Evolutionary conservation across 345 rosid species (phyloP).

Genomic region (Lepidium didymum): DNA sequence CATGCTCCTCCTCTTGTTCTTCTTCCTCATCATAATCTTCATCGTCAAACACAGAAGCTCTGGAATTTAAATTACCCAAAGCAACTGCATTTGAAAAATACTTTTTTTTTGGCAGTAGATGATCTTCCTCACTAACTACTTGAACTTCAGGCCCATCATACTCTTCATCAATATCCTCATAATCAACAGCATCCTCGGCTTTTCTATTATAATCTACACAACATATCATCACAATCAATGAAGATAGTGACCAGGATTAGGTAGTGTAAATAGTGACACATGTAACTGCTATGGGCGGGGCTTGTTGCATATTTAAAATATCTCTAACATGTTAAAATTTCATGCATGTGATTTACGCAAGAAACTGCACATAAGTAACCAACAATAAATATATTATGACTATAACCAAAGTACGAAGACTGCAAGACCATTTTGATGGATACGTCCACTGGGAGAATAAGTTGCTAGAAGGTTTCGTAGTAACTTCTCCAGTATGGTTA

Average conservation of each 20-base stretch:
- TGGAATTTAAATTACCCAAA: constrained; percentile 35
- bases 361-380: not conserved
- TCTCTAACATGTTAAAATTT: not conserved
- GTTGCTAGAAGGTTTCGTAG: constrained; percentile 3
- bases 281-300: constrained; percentile 2
- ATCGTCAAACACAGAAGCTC: constrained; percentile 63
- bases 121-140: constrained; percentile 72
- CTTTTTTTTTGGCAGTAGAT: constrained; percentile 62
- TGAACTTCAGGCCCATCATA: constrained; percentile 90
- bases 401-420: not conserved
- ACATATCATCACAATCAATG: constrained; percentile 24
- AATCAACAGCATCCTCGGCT: constrained; percentile 93
- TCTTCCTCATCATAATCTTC: constrained; percentile 95
- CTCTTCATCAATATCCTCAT: constrained; percentile 92
- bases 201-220: constrained; percentile 77
- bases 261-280: not conserved
- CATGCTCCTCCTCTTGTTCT: constrained; percentile 50
- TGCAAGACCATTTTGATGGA: not conserved
- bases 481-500: not conserved
- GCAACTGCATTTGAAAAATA: constrained; percentile 54
- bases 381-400: not conserved
- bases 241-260: constrained; percentile 14
- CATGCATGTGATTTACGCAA: not conserved
- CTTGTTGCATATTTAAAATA: not conserved
- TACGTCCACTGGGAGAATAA: not conserved